A percentile compares a stretch with the other conserved stretches of the same genome.
These are phyloP conservation scores for Termitomyces sp. DNA, from an alignment of 768 basidiomycete species.

Conservation along the genomic window DNA sequence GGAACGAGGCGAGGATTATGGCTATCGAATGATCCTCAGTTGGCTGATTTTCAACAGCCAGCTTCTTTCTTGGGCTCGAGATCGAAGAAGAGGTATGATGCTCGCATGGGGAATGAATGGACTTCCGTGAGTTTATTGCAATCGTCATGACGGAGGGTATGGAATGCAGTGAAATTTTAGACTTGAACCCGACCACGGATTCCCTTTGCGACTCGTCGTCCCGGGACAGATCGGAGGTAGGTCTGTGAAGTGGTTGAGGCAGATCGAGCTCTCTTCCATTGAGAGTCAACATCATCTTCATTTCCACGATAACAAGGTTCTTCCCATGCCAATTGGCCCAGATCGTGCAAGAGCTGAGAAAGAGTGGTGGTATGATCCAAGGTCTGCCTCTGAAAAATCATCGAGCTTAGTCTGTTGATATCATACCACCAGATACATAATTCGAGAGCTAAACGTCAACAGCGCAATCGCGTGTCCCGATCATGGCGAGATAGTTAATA, in stretches of 20 bases:
- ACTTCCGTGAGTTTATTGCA: too few relatives aligned
- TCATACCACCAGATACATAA: slow-evolving; percentile 28
- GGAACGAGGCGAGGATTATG: too few relatives aligned
- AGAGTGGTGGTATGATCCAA: slow-evolving; percentile 55
- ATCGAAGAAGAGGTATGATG: too few relatives aligned
- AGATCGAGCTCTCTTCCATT: slow-evolving; percentile 47
- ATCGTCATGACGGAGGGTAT: too few relatives aligned
- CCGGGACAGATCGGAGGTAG: slow-evolving; percentile 65
- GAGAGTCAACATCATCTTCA: slow-evolving; percentile 54
- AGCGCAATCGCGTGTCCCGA: slow-evolving; percentile 54
- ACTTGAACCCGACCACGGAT: slow-evolving; percentile 63
- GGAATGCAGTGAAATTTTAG: too few relatives aligned
- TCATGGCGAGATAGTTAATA: slow-evolving; percentile 46
- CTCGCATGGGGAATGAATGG: too few relatives aligned
- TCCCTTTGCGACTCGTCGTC: slow-evolving; percentile 60
- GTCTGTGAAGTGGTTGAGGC: slow-evolving; percentile 58
- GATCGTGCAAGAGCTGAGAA: slow-evolving; percentile 51
- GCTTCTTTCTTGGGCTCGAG: too few relatives aligned
- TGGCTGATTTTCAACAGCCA: too few relatives aligned
- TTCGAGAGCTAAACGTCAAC: slow-evolving; percentile 61
- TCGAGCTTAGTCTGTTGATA: slow-evolving; percentile 14
- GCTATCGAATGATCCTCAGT: too few relatives aligned
- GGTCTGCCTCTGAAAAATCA: slow-evolving; percentile 26
- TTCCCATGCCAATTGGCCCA: slow-evolving; percentile 51
- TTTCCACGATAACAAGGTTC: slow-evolving; percentile 55